Conservation (phyloP, 164 flowering plant species). For the Hamamelis virginiana region DNA sequence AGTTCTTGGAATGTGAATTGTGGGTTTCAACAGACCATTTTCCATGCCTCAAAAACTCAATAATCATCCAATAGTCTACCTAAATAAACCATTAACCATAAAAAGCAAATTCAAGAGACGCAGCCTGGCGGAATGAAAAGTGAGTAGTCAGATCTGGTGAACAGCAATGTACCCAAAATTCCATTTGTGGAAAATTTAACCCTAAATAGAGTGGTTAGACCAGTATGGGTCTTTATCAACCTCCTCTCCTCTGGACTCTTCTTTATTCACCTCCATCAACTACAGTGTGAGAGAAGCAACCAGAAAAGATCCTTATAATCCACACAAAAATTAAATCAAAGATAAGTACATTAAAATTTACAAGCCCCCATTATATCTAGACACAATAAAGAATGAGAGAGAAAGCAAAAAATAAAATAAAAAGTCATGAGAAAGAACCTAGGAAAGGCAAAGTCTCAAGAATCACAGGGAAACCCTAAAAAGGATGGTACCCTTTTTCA, state of each 20-base stretch:
- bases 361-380: constrained; percentile 26
- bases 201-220: constrained; percentile 7
- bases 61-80: background rate
- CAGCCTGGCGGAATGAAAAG: constrained; percentile 21
- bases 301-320: constrained; percentile 13
- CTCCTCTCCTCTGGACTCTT: constrained; percentile 28
- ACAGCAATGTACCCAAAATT: constrained; percentile 27
- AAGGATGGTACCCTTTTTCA: constrained; percentile 22
- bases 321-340: constrained; percentile 7
- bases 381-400: constrained; percentile 23
- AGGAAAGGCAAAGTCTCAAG: constrained; percentile 32
- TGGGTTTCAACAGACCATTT: constrained; percentile 25
- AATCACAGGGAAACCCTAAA: constrained; percentile 48
- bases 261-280: constrained; percentile 32
- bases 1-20: constrained; percentile 17
- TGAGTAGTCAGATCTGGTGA: constrained; percentile 44
- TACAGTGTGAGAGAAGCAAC: constrained; percentile 17
- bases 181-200: constrained; percentile 21
- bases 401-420: background rate
- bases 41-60: constrained; percentile 25
- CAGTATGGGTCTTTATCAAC: constrained; percentile 14
- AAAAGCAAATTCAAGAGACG: constrained; percentile 16
- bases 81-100: background rate
- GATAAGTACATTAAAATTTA: constrained; percentile 8
- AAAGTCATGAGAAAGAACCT: constrained; percentile 39